Evolutionary conservation across 768 basidiomycete genomes (phyloP).

Genomic region (Serpula lacrymans): DNA sequence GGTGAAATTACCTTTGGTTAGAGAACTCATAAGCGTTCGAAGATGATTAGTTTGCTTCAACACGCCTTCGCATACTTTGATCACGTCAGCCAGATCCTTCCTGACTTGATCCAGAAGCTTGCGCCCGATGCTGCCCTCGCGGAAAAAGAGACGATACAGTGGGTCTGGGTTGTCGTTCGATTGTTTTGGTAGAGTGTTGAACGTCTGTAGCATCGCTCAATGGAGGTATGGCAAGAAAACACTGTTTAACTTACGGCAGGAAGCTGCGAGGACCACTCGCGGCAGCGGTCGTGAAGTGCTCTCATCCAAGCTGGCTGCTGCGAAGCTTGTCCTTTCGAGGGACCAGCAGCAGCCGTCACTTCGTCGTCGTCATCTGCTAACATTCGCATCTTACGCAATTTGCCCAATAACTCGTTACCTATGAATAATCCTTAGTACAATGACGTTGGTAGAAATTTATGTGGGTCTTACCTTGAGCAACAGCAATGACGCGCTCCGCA

Average conservation of each 20-base stretch:
- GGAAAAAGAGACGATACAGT: constrained; percentile 81
- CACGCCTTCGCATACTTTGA: constrained; percentile 80
- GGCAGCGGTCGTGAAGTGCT: constrained; percentile 72
- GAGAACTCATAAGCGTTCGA: constrained; percentile 82
- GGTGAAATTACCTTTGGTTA: constrained; percentile 74
- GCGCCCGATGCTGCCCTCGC: constrained; percentile 80
- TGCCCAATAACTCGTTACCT: constrained; percentile 82
- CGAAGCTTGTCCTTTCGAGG: constrained; percentile 59
- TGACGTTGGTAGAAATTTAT: constrained; percentile 3
- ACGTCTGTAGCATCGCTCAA: constrained; percentile 38
- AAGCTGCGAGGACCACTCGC: constrained; percentile 76
- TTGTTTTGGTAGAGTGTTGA: constrained; percentile 63
- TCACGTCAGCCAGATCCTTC: constrained; percentile 76
- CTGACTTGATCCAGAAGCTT: constrained; percentile 78
- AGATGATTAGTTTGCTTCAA: constrained; percentile 96
- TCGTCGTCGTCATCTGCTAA: constrained; percentile 84
- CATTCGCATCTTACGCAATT: constrained; percentile 91
- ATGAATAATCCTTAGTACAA: constrained; percentile 4
- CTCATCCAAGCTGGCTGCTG: constrained; percentile 97
- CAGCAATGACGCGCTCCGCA: constrained; percentile 88
- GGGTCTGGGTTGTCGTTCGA: constrained; percentile 76
- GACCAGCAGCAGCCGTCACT: constrained; percentile 43
- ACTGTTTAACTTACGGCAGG: constrained; percentile 55
- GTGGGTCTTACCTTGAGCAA: constrained; percentile 70
- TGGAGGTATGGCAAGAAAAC: neutral